Percentiles rank a stretch among this genome's conserved stretches.
Evolutionary conservation across 495 filamentous ascomycete genomes (phyloP).

Genomic region (Trichoderma reesei): DNA sequence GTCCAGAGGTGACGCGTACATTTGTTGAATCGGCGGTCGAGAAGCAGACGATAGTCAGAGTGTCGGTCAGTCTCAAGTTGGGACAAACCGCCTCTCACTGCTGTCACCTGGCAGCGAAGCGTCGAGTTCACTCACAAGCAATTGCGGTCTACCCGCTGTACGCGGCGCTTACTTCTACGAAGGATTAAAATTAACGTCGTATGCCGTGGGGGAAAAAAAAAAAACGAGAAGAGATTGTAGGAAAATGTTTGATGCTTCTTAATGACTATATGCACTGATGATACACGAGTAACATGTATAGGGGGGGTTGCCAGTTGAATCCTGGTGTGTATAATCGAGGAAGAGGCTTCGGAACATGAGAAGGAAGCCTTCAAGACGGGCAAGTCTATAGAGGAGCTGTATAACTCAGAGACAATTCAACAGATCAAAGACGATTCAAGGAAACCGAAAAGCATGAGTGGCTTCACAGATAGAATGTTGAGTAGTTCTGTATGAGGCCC

Average conservation of each 20-base stretch:
- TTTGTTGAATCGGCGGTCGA: not conserved
- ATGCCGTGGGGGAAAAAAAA: too few relatives aligned
- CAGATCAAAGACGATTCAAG: conserved; percentile 39
- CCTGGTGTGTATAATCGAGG: conserved; percentile 92
- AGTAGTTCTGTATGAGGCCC: not conserved
- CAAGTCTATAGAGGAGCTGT: conserved; percentile 61
- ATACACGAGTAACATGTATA: too few relatives aligned
- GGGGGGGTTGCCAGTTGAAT: conserved; percentile 28
- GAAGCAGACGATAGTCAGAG: not conserved
- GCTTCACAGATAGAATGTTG: conserved; percentile 16
- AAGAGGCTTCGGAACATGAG: conserved; percentile 76
- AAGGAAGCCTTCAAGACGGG: conserved; percentile 63
- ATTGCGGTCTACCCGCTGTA: not conserved
- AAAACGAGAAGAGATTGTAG: too few relatives aligned
- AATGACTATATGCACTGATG: too few relatives aligned
- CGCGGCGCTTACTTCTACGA: not conserved
- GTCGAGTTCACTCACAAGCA: not conserved
- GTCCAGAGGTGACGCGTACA: not conserved
- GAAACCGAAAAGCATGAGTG: conserved; percentile 32
- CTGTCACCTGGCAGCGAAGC: not conserved
- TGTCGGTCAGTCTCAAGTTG: not conserved
- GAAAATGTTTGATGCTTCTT: too few relatives aligned
- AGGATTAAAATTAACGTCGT: too few relatives aligned
- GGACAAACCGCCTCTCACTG: not conserved
- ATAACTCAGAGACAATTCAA: conserved; percentile 52